Base-by-base conservation (phyloP, 805 yeast genomes). In the Kodamaea hsintzibuensis region DNA sequence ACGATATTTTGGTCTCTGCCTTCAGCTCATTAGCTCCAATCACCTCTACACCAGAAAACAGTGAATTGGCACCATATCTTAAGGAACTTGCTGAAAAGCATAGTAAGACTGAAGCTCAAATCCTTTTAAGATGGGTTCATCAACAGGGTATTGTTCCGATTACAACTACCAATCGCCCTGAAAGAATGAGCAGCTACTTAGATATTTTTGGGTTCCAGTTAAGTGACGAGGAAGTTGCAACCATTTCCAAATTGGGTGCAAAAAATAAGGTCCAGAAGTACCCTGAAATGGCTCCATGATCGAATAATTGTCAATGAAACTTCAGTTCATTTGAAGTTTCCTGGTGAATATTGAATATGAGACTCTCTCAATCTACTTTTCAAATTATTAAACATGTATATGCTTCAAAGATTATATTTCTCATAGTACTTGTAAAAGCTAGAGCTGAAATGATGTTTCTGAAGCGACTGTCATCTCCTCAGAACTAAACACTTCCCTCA, bases 11-110 rank as follows among this genome's bases (percentile, higher is more conserved):
- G 27, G 57, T 87, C 12, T 87, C 82, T 62, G 90, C 89, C 0
- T 88, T 85, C 67, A 77, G 85, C 84, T 92, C 12, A 88, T 89
- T 63, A 96, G 96, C 39, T 92, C 95, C 30, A 88, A 85, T 71
- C 85, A 92, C 3, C 88, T 86, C 71, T 62, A 86, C 54, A 95
- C 88, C 69, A 68, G 87, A 64, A 76, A 72, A 53, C 74, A 79
- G 43, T 68, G 72, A 55, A 92, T 89, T 22, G 65, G 73, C 54
- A 66, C 73, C 55, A 73, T 82, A 33, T 78, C 82, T 89, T 60
- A 68, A 66, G 47, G 55, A 70, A 43, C 83, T 89, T 64, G 90
- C 95, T 47, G 55, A 64, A 8, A 74, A 72, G 17, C 83, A 82
- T 61, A 67, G 69, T 27, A 85, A 80, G 61, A 67, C 87, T 27